Conservation (phyloP, 352 stramenopile species). For the Pelagophyceae sp. region DNA sequence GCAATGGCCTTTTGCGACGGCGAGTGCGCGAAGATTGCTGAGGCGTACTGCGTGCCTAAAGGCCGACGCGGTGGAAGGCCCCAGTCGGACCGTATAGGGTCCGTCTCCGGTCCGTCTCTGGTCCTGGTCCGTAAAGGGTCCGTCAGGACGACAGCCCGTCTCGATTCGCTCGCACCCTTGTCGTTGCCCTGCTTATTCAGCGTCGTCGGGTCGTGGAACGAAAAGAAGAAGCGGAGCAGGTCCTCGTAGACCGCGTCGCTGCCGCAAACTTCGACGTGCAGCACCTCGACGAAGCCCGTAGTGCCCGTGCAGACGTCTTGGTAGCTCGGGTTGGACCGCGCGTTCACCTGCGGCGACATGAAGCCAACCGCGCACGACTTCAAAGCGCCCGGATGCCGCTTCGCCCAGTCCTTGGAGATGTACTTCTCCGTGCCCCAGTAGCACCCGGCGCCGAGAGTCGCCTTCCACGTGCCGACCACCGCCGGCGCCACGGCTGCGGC, state of each 20-base stretch:
- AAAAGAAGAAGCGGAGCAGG: constrained; percentile 54
- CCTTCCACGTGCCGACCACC: not conserved
- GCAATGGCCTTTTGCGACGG: constrained; percentile 43
- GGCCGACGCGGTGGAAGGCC: too few species aligned
- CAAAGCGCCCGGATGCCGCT: constrained; percentile 35
- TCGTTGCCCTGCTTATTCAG: constrained; percentile 58
- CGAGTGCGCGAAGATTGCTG: constrained; percentile 43
- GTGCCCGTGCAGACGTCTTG: constrained; percentile 37
- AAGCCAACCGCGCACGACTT: constrained; percentile 42
- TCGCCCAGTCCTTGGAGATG: constrained; percentile 47
- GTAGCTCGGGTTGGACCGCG: constrained; percentile 40
- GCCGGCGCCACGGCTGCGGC: too few species aligned
- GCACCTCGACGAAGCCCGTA: constrained; percentile 46
- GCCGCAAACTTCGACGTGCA: constrained; percentile 43
- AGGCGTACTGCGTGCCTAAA: constrained; percentile 50
- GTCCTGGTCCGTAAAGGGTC: too few species aligned
- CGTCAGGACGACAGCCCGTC: too few species aligned
- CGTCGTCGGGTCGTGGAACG: constrained; percentile 59
- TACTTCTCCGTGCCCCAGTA: constrained; percentile 58
- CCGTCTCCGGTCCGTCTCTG: too few species aligned
- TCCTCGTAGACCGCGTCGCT: constrained; percentile 39
- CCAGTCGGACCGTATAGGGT: too few species aligned
- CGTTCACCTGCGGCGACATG: constrained; percentile 37
- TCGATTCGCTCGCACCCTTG: too few species aligned
- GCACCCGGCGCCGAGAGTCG: constrained; percentile 40